Evolutionary conservation across 345 rosid species (phyloP), one percentile per base, ranked within the genome.

Genomic region (Gossypium mustelinum): DNA sequence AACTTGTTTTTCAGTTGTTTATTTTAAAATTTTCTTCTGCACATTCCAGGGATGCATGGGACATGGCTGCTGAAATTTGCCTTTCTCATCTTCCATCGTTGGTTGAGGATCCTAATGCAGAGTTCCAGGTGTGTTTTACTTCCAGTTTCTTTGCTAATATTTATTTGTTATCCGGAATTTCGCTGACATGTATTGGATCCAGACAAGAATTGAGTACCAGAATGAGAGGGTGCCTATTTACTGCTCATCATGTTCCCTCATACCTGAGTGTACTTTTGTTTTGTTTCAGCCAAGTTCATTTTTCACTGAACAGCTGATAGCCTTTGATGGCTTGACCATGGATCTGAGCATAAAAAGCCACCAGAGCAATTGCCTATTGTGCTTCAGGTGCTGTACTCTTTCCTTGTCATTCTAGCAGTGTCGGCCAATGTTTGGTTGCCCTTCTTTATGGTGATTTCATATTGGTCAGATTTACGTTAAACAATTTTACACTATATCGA

Each of bases 321-420:
- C 99, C 82, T 95, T 95, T 85, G 99, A 95, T 95, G 99, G 99
- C 90, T 95, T 84, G 94, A 93, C 81, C 98, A 95, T 91, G 99
- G 99, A 78, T 91, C 96, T 52, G 93, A 95, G 83, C 87, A 86
- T 70, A 95, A 93, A 82, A 95, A 92, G 82, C 98, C 98, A 74
- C 99, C 99, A 3, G 99, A 95, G 84, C 99, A 95, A 85, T 83
- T 96, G 76, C 99, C 99, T 65, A 96, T 96, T 78, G 99, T 96
- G 78, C 99, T 96, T 81, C 99, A 96, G 98, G 99, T 96, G 75
- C 69, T 72, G 47, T 68, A 66, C 63, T 64, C 73, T 48, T 61
- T 43, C 69, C 61, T 39, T 58, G 48, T 73, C 65, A 57, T 51
- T 81, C 25, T 54, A 44, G 70, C 65, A 72, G 63, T 76, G 34